These are phyloP conservation scores for Colletotrichum sidae DNA, from an alignment of 2,329 filamentous ascomycete genomes.

Conservation along the genomic window DNA sequence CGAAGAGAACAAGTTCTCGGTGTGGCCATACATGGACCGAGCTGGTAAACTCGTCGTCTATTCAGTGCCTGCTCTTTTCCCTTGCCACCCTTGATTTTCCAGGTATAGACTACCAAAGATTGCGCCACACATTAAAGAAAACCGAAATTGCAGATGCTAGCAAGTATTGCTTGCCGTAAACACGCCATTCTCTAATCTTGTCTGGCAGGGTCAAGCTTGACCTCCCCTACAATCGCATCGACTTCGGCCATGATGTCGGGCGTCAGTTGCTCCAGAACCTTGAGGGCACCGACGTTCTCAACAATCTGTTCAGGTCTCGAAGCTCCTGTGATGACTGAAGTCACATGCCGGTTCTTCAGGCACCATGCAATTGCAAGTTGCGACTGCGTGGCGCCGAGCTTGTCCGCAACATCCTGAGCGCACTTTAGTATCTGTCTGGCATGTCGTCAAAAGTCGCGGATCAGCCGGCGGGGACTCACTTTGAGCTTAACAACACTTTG, in stretches of 20 bases:
- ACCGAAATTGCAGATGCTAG: not conserved
- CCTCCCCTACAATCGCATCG: slow-evolving; percentile 51
- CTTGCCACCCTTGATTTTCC: slow-evolving; percentile 4
- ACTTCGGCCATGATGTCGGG: slow-evolving; percentile 63
- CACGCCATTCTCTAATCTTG: slow-evolving; percentile 36
- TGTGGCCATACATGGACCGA: slow-evolving; percentile 5
- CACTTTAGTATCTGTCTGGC: slow-evolving; percentile 1
- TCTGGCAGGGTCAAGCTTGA: slow-evolving; percentile 38
- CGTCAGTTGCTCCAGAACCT: slow-evolving; percentile 60
- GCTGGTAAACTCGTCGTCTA: slow-evolving; percentile 8
- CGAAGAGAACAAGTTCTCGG: not conserved
- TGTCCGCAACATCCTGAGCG: slow-evolving; percentile 63
- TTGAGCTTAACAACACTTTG: slow-evolving; percentile 57
- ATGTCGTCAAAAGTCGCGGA: slow-evolving; percentile 8
- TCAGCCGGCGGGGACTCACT: slow-evolving; percentile 34
- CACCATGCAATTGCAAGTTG: slow-evolving; percentile 66
- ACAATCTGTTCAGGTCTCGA: slow-evolving; percentile 63
- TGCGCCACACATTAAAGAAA: slow-evolving; percentile 16
- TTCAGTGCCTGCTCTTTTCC: slow-evolving; percentile 1
- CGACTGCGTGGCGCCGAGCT: slow-evolving; percentile 64
- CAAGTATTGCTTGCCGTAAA: slow-evolving; percentile 5
- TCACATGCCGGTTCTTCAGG: slow-evolving; percentile 65
- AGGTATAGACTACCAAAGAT: slow-evolving; percentile 13
- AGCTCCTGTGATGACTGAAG: slow-evolving; percentile 64
- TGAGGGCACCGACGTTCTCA: slow-evolving; percentile 61